Evolutionary conservation across 352 stramenopile genomes (phyloP).

Genomic region (Albugo candida): DNA sequence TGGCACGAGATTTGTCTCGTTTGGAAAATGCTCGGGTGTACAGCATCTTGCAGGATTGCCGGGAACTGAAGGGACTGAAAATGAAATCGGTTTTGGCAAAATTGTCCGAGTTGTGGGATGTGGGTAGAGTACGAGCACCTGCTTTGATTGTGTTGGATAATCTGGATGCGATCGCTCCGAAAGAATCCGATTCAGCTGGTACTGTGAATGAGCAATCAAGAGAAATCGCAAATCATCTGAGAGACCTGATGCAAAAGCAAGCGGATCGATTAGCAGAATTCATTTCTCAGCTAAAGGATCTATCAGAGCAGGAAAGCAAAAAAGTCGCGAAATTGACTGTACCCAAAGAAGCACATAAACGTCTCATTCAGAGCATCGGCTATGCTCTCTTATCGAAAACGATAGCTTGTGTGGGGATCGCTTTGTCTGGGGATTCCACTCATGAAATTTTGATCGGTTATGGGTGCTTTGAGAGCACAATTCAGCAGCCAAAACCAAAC

Average conservation of each 20-base stretch:
- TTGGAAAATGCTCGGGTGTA: constrained; percentile 19
- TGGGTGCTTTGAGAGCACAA: constrained; percentile 46
- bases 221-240: constrained; percentile 60
- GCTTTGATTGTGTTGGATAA: constrained; percentile 65
- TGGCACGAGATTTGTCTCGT: constrained; percentile 17
- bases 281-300: constrained; percentile 31
- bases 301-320: constrained; percentile 21
- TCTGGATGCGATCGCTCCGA: constrained; percentile 56
- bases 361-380: constrained; percentile 26
- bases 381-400: constrained; percentile 42
- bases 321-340: constrained; percentile 9
- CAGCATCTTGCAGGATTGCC: constrained; percentile 35
- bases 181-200: constrained; percentile 53
- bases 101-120: constrained; percentile 34
- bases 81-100: constrained; percentile 69
- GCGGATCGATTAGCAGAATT: constrained; percentile 35
- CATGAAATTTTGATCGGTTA: constrained; percentile 40
- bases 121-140: constrained; percentile 22
- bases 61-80: constrained; percentile 60
- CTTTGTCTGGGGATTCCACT: constrained; percentile 36
- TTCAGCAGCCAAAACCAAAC: constrained; percentile 17
- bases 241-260: constrained; percentile 31
- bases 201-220: constrained; percentile 68
- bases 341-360: constrained; percentile 6
- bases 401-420: constrained; percentile 33